Evolutionary conservation across 2,329 filamentous ascomycete genomes (phyloP).

Genomic region (Trichoderma brevicompactum): DNA sequence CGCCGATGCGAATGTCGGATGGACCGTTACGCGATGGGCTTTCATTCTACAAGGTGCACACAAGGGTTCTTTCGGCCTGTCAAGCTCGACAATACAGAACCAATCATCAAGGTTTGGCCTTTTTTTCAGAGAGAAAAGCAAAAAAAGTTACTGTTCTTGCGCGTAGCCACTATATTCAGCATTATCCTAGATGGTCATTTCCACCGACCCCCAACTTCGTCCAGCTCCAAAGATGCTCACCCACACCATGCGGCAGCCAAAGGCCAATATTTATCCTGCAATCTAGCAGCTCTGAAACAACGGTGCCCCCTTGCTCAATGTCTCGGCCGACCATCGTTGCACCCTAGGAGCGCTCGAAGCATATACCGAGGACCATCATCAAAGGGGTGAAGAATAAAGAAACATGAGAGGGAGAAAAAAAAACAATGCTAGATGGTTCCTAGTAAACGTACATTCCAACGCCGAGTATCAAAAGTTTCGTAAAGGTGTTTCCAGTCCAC

Average conservation of each 20-base stretch:
- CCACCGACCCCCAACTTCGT: not conserved
- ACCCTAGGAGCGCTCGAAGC: not conserved
- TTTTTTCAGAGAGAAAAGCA: not conserved
- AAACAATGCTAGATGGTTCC: constrained; percentile 4
- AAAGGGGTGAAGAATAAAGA: not conserved
- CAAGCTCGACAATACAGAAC: not conserved
- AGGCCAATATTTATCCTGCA: not conserved
- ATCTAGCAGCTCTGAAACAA: not conserved
- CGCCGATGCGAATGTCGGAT: not conserved
- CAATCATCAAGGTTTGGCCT: not conserved
- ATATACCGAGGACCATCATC: not conserved
- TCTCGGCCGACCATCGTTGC: not conserved
- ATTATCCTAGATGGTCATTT: constrained; percentile 10
- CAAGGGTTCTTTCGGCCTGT: not conserved
- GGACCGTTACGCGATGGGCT: not conserved
- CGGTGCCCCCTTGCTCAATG: not conserved
- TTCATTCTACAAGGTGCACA: not conserved
- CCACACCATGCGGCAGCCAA: not conserved
- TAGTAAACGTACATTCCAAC: constrained; percentile 25
- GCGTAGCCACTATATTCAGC: constrained; percentile 15
- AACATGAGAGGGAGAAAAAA: not conserved
- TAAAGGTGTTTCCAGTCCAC: constrained; percentile 12
- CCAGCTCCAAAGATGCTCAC: not conserved
- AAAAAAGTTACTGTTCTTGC: not conserved
- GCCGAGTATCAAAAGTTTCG: constrained; percentile 11